phyloP scores from a whole-genome alignment of 176 grass and related monocot genomes.

The Phyllostachys edulis region DNA sequence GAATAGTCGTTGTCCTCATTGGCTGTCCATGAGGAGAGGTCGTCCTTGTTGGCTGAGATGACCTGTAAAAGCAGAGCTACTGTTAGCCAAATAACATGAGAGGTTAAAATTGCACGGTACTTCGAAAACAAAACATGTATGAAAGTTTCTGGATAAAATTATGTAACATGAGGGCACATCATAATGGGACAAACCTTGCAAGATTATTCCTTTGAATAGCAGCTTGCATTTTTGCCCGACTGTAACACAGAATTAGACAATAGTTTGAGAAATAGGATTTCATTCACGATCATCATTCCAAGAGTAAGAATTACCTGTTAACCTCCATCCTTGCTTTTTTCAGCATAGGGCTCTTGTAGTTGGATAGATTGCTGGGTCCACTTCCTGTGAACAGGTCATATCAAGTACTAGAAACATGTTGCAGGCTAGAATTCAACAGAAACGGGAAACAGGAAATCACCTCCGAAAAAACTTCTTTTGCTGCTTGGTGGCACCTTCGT shows the following conservation, averaged over 20 bases:
- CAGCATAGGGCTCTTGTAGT: conserved; percentile 47
- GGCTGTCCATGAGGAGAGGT: conserved; percentile 28
- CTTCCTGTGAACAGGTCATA: conserved; percentile 26
- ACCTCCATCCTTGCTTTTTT: conserved; percentile 52
- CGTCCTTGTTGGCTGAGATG: conserved; percentile 31
- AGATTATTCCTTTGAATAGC: conserved; percentile 44
- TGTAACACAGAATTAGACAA: conserved; percentile 38
- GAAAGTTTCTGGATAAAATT: background rate
- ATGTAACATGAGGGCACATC: background rate
- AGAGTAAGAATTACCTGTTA: conserved; percentile 42
- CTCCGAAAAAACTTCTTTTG: conserved; percentile 56
- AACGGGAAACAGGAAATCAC: conserved; percentile 18
- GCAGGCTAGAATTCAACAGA: background rate
- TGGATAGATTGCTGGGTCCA: conserved; percentile 55
- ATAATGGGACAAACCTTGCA: conserved; percentile 34
- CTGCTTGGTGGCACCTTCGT: conserved; percentile 52
- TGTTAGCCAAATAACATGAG: background rate
- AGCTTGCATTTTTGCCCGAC: conserved; percentile 44
- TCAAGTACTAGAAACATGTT: background rate
- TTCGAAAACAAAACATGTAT: background rate
- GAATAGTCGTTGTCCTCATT: conserved; percentile 29
- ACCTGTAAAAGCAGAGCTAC: background rate
- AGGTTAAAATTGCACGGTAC: background rate
- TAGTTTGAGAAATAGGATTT: conserved; percentile 16
- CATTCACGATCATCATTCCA: background rate